Percentiles rank a stretch among this genome's conserved stretches.
Evolutionary conservation across 1,139 yeast species (phyloP).

Genomic region (Pichia kudriavzevii): DNA sequence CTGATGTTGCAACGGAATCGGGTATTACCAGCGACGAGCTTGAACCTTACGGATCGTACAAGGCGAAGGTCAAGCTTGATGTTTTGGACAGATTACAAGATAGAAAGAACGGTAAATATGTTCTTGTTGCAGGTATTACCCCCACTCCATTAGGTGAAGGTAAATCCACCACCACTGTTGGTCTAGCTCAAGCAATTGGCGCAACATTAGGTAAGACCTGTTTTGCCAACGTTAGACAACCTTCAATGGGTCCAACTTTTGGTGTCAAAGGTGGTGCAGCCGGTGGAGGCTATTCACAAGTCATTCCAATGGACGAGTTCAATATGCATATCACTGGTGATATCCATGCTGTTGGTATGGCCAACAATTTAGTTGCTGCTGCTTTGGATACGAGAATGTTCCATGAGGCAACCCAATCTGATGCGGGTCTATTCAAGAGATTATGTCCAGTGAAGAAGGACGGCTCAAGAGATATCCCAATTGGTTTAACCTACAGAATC

Average conservation of each 20-base stretch:
- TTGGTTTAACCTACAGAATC: slow-evolving; percentile 72
- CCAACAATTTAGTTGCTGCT: slow-evolving; percentile 92
- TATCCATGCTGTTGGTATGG: slow-evolving; percentile 94
- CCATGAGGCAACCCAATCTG: slow-evolving; percentile 92
- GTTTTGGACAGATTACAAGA: slow-evolving; percentile 62
- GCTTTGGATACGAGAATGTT: slow-evolving; percentile 97
- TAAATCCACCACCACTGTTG: slow-evolving; percentile 94
- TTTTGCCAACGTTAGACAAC: slow-evolving; percentile 95
- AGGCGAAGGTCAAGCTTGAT: slow-evolving; percentile 81
- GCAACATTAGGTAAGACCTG: slow-evolving; percentile 84
- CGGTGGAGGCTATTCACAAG: slow-evolving; percentile 98
- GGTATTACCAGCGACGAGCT: slow-evolving; percentile 78
- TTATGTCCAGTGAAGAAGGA: slow-evolving; percentile 76
- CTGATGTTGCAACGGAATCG: slow-evolving; percentile 74
- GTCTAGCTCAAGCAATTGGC: slow-evolving; percentile 92
- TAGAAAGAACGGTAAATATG: slow-evolving; percentile 77
- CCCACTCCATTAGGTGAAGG: slow-evolving; percentile 99
- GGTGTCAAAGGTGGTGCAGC: slow-evolving; percentile 99
- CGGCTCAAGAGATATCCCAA: slow-evolving; percentile 71
- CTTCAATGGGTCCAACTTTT: slow-evolving; percentile 98
- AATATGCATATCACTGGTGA: slow-evolving; percentile 98
- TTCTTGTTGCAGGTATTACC: slow-evolving; percentile 93
- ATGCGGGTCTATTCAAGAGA: slow-evolving; percentile 78
- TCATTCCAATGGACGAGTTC: slow-evolving; percentile 98
- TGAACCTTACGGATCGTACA: slow-evolving; percentile 86